A percentile compares a stretch with the other conserved stretches of the same genome.
phyloP scores from a whole-genome alignment of 768 basidiomycete species.

The Naematelia aurantialba region DNA sequence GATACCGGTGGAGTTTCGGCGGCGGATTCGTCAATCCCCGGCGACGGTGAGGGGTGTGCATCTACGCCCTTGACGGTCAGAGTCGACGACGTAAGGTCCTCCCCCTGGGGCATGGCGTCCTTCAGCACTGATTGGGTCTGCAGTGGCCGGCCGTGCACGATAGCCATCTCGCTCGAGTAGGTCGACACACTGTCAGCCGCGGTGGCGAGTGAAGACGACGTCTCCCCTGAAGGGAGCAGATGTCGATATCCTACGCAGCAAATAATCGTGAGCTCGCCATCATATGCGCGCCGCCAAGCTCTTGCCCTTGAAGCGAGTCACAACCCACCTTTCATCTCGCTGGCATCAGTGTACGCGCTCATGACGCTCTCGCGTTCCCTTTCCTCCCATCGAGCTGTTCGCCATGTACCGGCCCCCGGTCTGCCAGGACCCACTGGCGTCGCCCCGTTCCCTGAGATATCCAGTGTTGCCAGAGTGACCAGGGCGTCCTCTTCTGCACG shows the following conservation, averaged over 20 bases:
- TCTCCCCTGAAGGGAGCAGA: conserved; percentile 16
- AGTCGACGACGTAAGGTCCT: conserved; percentile 6
- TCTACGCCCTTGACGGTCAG: conserved; percentile 18
- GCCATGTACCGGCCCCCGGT: conserved; percentile 37
- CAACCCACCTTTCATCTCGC: conserved; percentile 41
- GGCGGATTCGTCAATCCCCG: not conserved
- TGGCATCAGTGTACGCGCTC: conserved; percentile 39
- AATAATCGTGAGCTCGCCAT: not conserved
- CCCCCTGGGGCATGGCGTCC: conserved; percentile 16
- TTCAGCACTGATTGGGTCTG: conserved; percentile 19
- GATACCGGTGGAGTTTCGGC: not conserved
- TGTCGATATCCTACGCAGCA: conserved; percentile 29
- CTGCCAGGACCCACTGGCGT: conserved; percentile 3
- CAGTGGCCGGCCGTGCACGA: not conserved
- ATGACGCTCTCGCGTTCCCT: conserved; percentile 28
- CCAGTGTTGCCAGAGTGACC: conserved; percentile 32
- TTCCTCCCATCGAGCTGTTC: conserved; percentile 50
- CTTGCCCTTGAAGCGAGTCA: not conserved
- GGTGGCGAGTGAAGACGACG: conserved; percentile 7
- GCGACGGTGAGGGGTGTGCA: conserved; percentile 1
- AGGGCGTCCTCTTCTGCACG: conserved; percentile 43
- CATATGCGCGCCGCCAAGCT: too few relatives aligned
- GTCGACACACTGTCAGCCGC: not conserved
- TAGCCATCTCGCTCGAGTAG: not conserved
- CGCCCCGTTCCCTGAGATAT: conserved; percentile 33